Conservation (phyloP, 139 green algal genomes). For the Trebouxia sp. region DNA sequence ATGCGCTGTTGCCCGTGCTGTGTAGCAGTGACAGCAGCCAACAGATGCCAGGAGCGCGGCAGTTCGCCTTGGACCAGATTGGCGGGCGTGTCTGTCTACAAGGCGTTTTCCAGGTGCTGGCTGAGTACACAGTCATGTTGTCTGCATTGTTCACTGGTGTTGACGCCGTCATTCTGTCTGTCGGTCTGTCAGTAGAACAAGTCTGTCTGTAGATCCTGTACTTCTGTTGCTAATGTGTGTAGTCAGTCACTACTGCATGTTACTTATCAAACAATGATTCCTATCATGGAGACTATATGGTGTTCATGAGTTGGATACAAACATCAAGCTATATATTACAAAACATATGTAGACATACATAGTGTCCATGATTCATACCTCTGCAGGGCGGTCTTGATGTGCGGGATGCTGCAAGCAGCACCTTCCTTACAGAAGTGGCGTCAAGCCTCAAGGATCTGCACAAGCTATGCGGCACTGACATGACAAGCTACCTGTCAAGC, state of each 20-base stretch:
- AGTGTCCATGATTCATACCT: constrained; percentile 33
- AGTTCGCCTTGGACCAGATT: constrained; percentile 61
- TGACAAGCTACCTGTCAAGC: constrained; percentile 53
- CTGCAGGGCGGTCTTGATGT: constrained; percentile 51
- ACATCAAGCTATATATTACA: background rate
- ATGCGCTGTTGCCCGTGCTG: constrained; percentile 4
- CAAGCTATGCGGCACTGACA: constrained; percentile 50
- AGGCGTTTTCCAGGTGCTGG: constrained; percentile 42
- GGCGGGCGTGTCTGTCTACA: constrained; percentile 62
- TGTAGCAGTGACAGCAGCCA: constrained; percentile 21
- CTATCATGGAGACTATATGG: background rate
- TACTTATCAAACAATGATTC: background rate
- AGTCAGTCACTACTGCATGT: background rate
- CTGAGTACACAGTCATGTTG: background rate
- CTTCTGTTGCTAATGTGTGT: too few species aligned
- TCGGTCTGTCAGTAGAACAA: too few species aligned
- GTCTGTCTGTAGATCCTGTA: too few species aligned
- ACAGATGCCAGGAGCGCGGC: constrained; percentile 48
- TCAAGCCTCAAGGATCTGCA: constrained; percentile 61
- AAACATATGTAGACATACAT: background rate
- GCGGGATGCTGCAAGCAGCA: constrained; percentile 62
- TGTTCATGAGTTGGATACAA: background rate
- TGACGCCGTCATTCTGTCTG: too few species aligned
- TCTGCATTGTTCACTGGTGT: background rate
- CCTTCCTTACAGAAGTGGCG: constrained; percentile 67